Evolutionary conservation across 2,329 filamentous ascomycete species (phyloP).

Genomic region (Penicillium sp.): DNA sequence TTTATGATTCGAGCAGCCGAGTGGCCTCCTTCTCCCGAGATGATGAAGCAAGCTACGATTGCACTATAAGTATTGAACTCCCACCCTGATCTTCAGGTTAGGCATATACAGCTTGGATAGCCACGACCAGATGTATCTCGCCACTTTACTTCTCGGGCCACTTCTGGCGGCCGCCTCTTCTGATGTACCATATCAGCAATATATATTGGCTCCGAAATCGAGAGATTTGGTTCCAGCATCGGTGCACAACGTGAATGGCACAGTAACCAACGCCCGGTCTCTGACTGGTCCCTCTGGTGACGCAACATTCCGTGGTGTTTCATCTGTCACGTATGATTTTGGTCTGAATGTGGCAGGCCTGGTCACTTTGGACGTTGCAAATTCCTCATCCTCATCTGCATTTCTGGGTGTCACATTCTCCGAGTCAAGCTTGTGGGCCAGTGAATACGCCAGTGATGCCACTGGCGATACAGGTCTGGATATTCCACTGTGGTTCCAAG

Average conservation of each 20-base stretch:
- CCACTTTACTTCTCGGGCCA: slow-evolving; percentile 2
- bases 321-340: slow-evolving; percentile 44
- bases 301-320: slow-evolving; percentile 22
- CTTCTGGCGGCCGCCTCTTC: neutral
- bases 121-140: neutral
- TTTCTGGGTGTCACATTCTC: slow-evolving; percentile 45
- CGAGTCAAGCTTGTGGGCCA: slow-evolving; percentile 52
- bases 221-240: slow-evolving; percentile 28
- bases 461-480: slow-evolving; percentile 52
- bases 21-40: neutral
- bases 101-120: no score
- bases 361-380: slow-evolving; percentile 36
- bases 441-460: slow-evolving; percentile 47
- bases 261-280: slow-evolving; percentile 25
- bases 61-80: neutral
- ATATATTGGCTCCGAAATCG: slow-evolving; percentile 36
- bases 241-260: slow-evolving; percentile 33
- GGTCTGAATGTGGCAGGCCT: slow-evolving; percentile 43
- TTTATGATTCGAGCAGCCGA: no score
- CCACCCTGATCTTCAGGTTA: no score
- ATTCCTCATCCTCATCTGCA: slow-evolving; percentile 23
- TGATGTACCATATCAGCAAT: slow-evolving; percentile 33
- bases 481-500: slow-evolving; percentile 51
- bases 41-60: neutral
- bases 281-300: slow-evolving; percentile 8